Base-by-base conservation (phyloP, 2,329 filamentous ascomycete genomes). In the Venturia pyrina region DNA sequence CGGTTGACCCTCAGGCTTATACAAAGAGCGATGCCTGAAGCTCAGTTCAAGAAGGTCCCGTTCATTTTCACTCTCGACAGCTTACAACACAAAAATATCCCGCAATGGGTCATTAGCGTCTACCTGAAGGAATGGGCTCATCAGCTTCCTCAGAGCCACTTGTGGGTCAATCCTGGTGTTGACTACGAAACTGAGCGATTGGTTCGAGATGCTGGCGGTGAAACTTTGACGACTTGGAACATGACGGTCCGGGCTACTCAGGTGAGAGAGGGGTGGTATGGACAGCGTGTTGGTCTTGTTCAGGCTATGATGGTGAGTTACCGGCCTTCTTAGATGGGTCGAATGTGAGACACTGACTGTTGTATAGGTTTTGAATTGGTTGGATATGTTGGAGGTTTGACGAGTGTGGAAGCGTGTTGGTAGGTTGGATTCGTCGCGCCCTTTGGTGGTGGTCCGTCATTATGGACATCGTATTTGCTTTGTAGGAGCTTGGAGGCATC, bases 221-320 rank as follows among this genome's bases (percentile, higher is more conserved):
- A 80, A 62, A 70, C 76, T 21, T 68, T 81, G 63, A 73, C 73
- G 11, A 74, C 80, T 73, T 80, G 76, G 68, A 80, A 80, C 70
- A 70, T 77, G 63, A 80, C 78, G 0, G 67, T 78, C 46, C 76
- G 79, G 67, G 77, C 75, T 15, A 71, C 69, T 13, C 77, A 74
- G 64, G 74, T 69, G 70, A 76, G 78, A 69, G 78, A 77, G 2
- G 70, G 71, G 61, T 69, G 69, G 63, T 79, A 77, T 69, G 77
- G 75, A 3, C 74, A 75, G 67, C 75, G 73, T 64, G 75, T 79
- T 32, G 75, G 75, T 8, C 66, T 80, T 67, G 75, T 79, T 46
- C 75, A 79, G 69, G 78, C 76, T 53, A 77, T 78, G 77, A 78
- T 78, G 77, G 76, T 78, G 67, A 70, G 70, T n/a, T 41, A 24